Percentiles rank a stretch among this genome's conserved stretches.
phyloP scores from a whole-genome alignment of 2,329 filamentous ascomycete genomes.

The Plectosphaerella plurivora region DNA sequence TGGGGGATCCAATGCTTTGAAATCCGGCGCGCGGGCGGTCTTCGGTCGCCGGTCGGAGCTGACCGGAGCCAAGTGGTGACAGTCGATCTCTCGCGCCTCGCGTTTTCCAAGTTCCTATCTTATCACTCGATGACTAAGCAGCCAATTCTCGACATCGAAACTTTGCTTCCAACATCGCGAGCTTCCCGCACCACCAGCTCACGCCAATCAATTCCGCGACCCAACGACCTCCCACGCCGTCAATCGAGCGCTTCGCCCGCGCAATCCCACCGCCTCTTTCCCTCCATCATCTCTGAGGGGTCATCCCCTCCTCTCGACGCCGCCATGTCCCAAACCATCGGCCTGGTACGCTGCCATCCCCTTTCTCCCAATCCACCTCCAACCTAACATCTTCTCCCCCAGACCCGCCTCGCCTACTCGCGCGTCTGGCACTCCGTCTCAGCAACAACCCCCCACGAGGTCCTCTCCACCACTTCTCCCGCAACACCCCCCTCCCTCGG shows the following conservation, averaged over 20 bases:
- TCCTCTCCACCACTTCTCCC: conserved; percentile 51
- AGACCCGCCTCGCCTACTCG: conserved; percentile 96
- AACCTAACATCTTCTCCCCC: neutral
- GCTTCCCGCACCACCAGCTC: neutral
- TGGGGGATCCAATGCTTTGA: conserved; percentile 27
- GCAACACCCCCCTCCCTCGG: conserved; percentile 75
- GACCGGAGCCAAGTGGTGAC: neutral
- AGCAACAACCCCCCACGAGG: conserved; percentile 62
- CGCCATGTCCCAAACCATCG: conserved; percentile 75
- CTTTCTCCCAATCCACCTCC: neutral
- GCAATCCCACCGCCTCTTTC: neutral
- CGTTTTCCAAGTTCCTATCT: neutral
- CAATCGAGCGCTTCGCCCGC: neutral
- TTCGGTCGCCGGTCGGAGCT: conserved; percentile 1
- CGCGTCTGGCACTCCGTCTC: conserved; percentile 88
- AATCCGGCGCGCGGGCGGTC: conserved; percentile 21
- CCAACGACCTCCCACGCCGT: neutral
- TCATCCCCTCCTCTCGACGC: neutral
- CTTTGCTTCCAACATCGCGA: neutral
- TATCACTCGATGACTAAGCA: conserved; percentile 6
- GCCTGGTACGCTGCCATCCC: conserved; percentile 51
- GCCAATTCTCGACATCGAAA: conserved; percentile 4
- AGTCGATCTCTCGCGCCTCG: neutral
- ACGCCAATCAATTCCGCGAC: neutral
- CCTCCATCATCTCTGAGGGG: neutral